These are phyloP conservation scores for Phytomonas sp. DNA, from an alignment of 208 protist species.

Conservation along the genomic window DNA sequence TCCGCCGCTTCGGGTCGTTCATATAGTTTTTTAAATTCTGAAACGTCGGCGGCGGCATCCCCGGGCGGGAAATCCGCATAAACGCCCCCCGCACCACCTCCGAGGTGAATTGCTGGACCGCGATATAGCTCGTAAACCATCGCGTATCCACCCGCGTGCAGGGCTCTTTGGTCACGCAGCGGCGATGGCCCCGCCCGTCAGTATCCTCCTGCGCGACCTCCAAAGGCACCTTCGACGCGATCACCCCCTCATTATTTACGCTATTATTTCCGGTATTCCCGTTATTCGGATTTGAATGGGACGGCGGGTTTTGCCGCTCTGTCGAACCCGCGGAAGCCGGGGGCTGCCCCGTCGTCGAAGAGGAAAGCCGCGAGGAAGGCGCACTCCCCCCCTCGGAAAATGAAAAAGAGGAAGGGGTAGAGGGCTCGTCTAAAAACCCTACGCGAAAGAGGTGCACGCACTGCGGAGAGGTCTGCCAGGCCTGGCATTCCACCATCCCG, in stretches of 20 bases:
- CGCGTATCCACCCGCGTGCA: constrained; percentile 67
- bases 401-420: constrained; percentile 1
- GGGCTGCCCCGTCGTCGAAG: too few species aligned
- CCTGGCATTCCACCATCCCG: constrained; percentile 46
- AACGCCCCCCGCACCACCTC: constrained; percentile 70
- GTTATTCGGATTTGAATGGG: too few species aligned
- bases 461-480: constrained; percentile 84
- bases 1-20: constrained; percentile 61
- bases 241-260: background rate
- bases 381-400: background rate
- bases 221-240: constrained; percentile 15
- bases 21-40: constrained; percentile 72
- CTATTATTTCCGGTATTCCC: constrained; percentile 20
- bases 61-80: constrained; percentile 76
- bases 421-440: constrained; percentile 47
- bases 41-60: constrained; percentile 60
- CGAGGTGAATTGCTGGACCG: constrained; percentile 78
- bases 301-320: too few species aligned
- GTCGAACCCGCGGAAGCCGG: too few species aligned
- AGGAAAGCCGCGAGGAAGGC: too few species aligned
- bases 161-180: constrained; percentile 52
- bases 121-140: constrained; percentile 86
- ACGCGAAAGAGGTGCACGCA: constrained; percentile 77
- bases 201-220: constrained; percentile 70
- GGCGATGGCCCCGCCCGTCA: constrained; percentile 52